These are phyloP conservation scores for Aspergillus kassunensis DNA, from an alignment of 495 filamentous ascomycete genomes.

Conservation along the genomic window DNA sequence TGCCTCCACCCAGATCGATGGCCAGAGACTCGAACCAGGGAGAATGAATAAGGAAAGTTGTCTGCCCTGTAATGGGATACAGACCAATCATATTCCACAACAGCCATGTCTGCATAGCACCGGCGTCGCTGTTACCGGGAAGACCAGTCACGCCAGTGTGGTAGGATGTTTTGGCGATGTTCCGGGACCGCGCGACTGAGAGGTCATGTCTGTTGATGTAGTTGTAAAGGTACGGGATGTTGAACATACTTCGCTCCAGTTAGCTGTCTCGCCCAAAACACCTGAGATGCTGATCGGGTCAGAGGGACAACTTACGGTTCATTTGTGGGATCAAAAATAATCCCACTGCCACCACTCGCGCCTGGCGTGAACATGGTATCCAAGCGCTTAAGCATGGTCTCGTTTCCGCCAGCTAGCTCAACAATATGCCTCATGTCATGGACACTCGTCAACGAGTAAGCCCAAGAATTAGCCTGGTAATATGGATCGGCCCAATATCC, in stretches of 20 bases:
- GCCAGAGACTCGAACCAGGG: constrained; percentile 53
- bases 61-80: constrained; percentile 53
- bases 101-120: constrained; percentile 58
- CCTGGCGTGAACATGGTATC: constrained; percentile 47
- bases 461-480: constrained; percentile 65
- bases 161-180: constrained; percentile 39
- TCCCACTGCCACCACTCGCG: constrained; percentile 48
- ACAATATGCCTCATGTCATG: constrained; percentile 64
- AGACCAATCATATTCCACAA: constrained; percentile 60
- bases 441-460: constrained; percentile 64
- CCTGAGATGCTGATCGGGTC: neutral
- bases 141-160: constrained; percentile 36
- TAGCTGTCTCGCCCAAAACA: neutral
- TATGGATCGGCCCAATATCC: constrained; percentile 63
- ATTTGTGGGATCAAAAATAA: constrained; percentile 64
- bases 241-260: constrained; percentile 48
- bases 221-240: constrained; percentile 67
- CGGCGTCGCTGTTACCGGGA: constrained; percentile 57
- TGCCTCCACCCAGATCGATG: constrained; percentile 45
- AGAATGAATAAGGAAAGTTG: constrained; percentile 52
- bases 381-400: constrained; percentile 29
- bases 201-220: constrained; percentile 60
- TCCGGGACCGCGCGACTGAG: constrained; percentile 31
- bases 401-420: constrained; percentile 50
- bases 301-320: constrained; percentile 46